These are phyloP conservation scores for Trichophyton simii DNA, from an alignment of 2,329 filamentous ascomycete species.

Conservation along the genomic window DNA sequence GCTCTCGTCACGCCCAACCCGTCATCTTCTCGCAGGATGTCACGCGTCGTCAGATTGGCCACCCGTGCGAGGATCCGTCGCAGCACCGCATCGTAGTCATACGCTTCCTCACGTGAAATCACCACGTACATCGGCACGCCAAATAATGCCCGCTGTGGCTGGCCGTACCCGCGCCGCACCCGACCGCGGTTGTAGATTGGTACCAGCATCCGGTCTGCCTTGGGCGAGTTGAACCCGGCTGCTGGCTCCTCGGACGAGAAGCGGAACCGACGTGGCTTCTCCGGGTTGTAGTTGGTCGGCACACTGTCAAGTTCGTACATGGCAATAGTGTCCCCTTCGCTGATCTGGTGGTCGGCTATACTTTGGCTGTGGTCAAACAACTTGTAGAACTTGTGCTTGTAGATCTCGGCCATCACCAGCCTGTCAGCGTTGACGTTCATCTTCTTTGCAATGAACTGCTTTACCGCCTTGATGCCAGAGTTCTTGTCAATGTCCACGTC, in stretches of 20 bases:
- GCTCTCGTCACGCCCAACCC: constrained; percentile 39
- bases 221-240: constrained; percentile 28
- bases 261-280: constrained; percentile 34
- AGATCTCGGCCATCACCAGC: constrained; percentile 77
- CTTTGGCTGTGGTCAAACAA: constrained; percentile 58
- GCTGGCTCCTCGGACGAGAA: constrained; percentile 6
- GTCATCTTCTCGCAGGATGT: constrained; percentile 45
- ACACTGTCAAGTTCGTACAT: constrained; percentile 66
- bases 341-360: constrained; percentile 60
- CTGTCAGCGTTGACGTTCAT: constrained; percentile 37
- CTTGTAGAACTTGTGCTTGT: constrained; percentile 74
- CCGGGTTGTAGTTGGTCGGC: constrained; percentile 63
- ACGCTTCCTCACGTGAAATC: constrained; percentile 59
- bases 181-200: constrained; percentile 35
- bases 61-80: constrained; percentile 69
- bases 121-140: constrained; percentile 51
- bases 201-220: constrained; percentile 35
- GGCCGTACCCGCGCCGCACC: constrained; percentile 18
- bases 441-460: constrained; percentile 43
- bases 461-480: constrained; percentile 44
- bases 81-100: constrained; percentile 56
- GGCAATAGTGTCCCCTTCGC: constrained; percentile 48
- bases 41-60: constrained; percentile 60
- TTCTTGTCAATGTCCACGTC: constrained; percentile 64
- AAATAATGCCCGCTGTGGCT: constrained; percentile 24